Base-by-base conservation (phyloP, 768 basidiomycete species). In the Phylloporus arenicola region DNA sequence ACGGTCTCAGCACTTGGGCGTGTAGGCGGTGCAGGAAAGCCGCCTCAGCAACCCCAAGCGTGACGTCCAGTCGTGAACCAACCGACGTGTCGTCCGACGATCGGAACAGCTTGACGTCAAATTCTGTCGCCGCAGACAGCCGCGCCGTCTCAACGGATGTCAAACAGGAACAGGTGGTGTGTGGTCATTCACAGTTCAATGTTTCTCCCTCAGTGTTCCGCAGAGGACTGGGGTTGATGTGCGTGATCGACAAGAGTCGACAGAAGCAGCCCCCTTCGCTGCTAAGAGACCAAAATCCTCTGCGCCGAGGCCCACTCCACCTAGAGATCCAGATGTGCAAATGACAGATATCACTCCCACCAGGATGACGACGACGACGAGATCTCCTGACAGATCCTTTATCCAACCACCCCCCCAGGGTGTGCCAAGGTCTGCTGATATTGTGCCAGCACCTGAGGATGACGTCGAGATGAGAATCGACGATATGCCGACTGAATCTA, bases 1-100 rank as follows among this genome's bases (percentile, higher is more conserved):
- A 66, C 14, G 57, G 46, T 20, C 53, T 70, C 11, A 17, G 42
- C 13, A 19, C 54, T 11, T 70, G 68, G 68, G 55, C 22, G 30
- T 71, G 70, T 42, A 61, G 57, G 47, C 58, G 65, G 29, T 70
- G 68, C 52, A 70, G 55, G 41, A 71, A 51, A 6, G 50, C 5
- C 20, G 24, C 17, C 12, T 47, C 52, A n/a, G 39, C 3, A 9
- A 50, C 46, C 1, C 39, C 53, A 25, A 43, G 40, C 29, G n/a
- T 46, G 7, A 14, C 8, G 45, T 44, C 50, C 12, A 55, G 54
- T 27, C 47, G 45, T 16, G 51, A 22, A 45, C 50, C 38, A 34
- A 51, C 53, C 30, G 47, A 22, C n/a, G n/a, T n/a, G 45, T 49
- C 57, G 33, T 42, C 54, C 37, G 41, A 53, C 7, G 42, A 47